Evolutionary conservation across 1,284 basidiomycete genomes (phyloP).

Genomic region (Xerocomus minutiporus): DNA sequence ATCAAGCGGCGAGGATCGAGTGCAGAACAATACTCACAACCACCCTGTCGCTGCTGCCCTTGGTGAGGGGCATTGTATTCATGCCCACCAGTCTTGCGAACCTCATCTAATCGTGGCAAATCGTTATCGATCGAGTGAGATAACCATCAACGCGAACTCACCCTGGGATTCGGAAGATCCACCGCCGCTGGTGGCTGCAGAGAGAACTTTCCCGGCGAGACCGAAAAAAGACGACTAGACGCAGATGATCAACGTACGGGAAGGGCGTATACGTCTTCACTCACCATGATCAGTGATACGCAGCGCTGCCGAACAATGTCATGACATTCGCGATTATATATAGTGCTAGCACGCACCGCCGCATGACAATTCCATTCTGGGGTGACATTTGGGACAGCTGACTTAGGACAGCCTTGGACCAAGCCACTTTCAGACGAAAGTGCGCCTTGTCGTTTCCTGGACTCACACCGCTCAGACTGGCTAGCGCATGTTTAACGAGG

Average conservation of each 20-base stretch:
- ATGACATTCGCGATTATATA: slow-evolving; percentile 14
- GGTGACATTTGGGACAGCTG: slow-evolving; percentile 21
- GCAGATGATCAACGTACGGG: slow-evolving; percentile 1
- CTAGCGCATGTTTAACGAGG: background rate
- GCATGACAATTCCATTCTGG: slow-evolving; percentile 22
- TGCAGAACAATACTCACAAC: slow-evolving; percentile 29
- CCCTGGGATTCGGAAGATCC: slow-evolving; percentile 38
- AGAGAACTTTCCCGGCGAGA: slow-evolving; percentile 55
- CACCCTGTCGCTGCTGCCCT: slow-evolving; percentile 21
- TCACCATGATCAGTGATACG: slow-evolving; percentile 29
- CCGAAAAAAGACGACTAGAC: slow-evolving; percentile 59
- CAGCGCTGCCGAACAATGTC: slow-evolving; percentile 12
- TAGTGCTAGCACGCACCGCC: slow-evolving; percentile 8
- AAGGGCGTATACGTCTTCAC: background rate
- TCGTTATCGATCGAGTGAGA: slow-evolving; percentile 12
- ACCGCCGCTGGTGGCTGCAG: slow-evolving; percentile 36
- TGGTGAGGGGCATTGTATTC: slow-evolving; percentile 55
- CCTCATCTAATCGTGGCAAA: slow-evolving; percentile 15
- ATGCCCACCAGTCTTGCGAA: slow-evolving; percentile 52
- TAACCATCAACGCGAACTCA: slow-evolving; percentile 11
- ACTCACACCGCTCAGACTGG: background rate
- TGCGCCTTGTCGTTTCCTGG: background rate
- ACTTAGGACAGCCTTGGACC: slow-evolving; percentile 2
- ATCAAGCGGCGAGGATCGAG: background rate
- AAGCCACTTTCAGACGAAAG: background rate